These are phyloP conservation scores for Lactarius tabidus DNA, from an alignment of 768 basidiomycete genomes.

Conservation along the genomic window DNA sequence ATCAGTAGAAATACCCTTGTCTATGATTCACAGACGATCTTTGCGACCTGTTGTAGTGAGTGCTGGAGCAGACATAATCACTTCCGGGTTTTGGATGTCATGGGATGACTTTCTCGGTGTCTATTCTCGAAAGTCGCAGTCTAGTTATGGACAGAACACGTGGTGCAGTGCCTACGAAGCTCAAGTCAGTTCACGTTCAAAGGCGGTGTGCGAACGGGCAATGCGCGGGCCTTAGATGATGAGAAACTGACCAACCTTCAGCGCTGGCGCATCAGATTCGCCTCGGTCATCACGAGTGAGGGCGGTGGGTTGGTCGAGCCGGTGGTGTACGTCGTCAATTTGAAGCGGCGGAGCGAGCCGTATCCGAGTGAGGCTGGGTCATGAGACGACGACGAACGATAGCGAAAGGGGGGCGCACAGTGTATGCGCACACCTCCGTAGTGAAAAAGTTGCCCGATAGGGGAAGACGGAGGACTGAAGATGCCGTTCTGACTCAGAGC, in stretches of 20 bases:
- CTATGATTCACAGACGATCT: too few species aligned
- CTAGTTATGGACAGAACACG: slow-evolving; percentile 81
- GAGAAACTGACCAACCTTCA: slow-evolving; percentile 96
- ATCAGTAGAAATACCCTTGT: too few species aligned
- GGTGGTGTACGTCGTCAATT: slow-evolving; percentile 28
- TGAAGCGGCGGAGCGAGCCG: slow-evolving; percentile 80
- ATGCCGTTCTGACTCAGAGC: slow-evolving; percentile 35
- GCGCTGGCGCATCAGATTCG: slow-evolving; percentile 84
- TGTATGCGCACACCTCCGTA: slow-evolving; percentile 65
- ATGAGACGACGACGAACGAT: slow-evolving; percentile 62
- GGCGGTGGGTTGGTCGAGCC: slow-evolving; percentile 31
- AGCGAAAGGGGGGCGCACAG: background rate
- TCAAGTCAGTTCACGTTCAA: background rate
- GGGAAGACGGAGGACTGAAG: slow-evolving; percentile 84
- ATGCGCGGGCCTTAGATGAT: slow-evolving; percentile 77
- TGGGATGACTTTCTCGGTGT: too few species aligned
- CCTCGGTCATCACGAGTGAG: slow-evolving; percentile 83
- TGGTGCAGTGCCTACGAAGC: slow-evolving; percentile 72
- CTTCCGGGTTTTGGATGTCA: too few species aligned
- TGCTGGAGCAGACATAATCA: too few species aligned
- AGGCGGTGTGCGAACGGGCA: background rate
- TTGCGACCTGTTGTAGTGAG: too few species aligned
- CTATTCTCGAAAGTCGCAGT: too few species aligned
- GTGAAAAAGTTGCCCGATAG: slow-evolving; percentile 85
- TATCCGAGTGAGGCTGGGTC: slow-evolving; percentile 83